Base-by-base conservation (phyloP, 345 rosid species). In the Bruguiera gymnorhiza region DNA sequence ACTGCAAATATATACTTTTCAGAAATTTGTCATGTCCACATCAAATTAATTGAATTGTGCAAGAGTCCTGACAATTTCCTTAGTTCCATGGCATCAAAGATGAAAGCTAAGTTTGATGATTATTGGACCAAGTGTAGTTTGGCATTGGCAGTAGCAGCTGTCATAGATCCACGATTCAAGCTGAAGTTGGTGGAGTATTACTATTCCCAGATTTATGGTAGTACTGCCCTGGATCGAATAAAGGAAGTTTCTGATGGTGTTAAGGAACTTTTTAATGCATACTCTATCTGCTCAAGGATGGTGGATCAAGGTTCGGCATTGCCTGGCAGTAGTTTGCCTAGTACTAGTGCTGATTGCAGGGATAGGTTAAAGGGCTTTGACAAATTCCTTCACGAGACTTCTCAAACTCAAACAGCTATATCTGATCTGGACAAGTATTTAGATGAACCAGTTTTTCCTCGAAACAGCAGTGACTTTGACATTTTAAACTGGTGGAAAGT, bases 401-500 rank as follows among this genome's bases (percentile, higher is more conserved):
- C 93, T 73, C 96, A 88, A 67, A 82, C 79, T 80, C 95, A 81
- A 70, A 86, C 73, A 75, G 75, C 71, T 31, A 23, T 76, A 26
- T 86, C 94, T 18, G 98, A 94, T 77, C 74, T 94, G 82, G 97
- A 94, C 58, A 94, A 91, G 75, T 91, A 94, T 73, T 77, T 91
- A 66, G 95, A 89, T 78, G 98, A 94, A 70, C 93, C 97, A 2
- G 85, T 89, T 62, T 89, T 91, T 62, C 95, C 97, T 30, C 95
- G 97, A 53, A 89, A 82, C 56, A 18, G 50, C 16, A 79, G 91
- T 4, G 91, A 94, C 67, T 94, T 94, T 81, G 87, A 82, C 77
- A 82, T 94, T 67, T 66, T 94, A 70, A 91, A 94, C 76, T 94
- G 97, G 90, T 94, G 98, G 98, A 91, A 86, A 68, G 98, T 91